Conservation (phyloP, 495 filamentous ascomycete genomes). For the Aspergillus diversus region DNA sequence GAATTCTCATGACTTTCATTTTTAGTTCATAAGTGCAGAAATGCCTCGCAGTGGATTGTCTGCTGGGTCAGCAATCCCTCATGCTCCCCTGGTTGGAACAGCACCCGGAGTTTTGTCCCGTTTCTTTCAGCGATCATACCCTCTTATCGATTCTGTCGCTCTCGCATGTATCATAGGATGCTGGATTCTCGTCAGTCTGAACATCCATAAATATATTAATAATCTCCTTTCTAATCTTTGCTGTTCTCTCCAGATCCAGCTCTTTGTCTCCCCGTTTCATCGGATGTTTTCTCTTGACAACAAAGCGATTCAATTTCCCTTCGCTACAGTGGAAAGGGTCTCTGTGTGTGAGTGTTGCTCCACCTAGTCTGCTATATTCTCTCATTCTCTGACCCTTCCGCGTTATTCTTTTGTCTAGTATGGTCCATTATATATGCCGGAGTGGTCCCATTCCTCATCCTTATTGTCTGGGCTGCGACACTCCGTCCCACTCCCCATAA, state of each 20-base stretch:
- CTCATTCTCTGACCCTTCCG: background rate
- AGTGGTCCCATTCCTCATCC: constrained; percentile 65
- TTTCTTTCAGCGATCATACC: constrained; percentile 69
- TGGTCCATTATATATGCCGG: constrained; percentile 79
- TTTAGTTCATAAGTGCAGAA: background rate
- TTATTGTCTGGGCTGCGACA: constrained; percentile 67
- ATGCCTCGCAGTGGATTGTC: constrained; percentile 41
- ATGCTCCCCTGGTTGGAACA: constrained; percentile 34
- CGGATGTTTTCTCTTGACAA: constrained; percentile 77
- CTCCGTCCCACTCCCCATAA: constrained; percentile 71
- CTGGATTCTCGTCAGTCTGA: constrained; percentile 63
- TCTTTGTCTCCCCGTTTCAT: constrained; percentile 84
- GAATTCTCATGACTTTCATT: constrained; percentile 14
- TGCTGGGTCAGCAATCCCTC: constrained; percentile 33
- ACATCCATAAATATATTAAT: constrained; percentile 1
- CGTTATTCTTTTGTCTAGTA: constrained; percentile 40
- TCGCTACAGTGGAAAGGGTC: constrained; percentile 84
- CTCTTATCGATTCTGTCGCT: constrained; percentile 80
- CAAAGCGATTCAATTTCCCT: constrained; percentile 79
- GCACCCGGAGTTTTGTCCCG: constrained; percentile 44
- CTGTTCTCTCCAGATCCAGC: constrained; percentile 55
- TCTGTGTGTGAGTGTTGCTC: constrained; percentile 61
- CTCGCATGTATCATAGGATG: constrained; percentile 66
- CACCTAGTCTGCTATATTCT: background rate
- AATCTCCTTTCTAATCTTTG: background rate